These are phyloP conservation scores for Vaccinium myrtillus DNA, from an alignment of 148 eudicot species.

Conservation along the genomic window DNA sequence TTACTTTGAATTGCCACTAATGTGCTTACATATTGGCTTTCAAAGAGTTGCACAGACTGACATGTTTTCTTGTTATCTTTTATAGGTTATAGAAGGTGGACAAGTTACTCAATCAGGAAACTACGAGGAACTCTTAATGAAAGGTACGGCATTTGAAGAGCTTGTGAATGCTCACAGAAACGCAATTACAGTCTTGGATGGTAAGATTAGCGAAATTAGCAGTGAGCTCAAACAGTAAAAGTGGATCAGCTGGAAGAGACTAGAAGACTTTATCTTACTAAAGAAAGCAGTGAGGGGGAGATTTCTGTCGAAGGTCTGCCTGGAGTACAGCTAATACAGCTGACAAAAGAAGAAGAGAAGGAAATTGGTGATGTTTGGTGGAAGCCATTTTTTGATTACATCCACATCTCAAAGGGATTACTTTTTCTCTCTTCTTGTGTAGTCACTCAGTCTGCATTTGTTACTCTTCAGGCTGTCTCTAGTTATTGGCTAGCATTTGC, in stretches of 20 bases:
- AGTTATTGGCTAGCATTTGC: constrained; percentile 62
- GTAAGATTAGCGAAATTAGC: constrained; percentile 9
- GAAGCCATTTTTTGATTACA: constrained; percentile 47
- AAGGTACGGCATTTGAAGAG: constrained; percentile 55
- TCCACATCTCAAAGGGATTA: constrained; percentile 42
- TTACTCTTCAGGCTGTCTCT: constrained; percentile 42
- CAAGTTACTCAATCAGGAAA: constrained; percentile 55
- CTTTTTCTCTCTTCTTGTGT: constrained; percentile 16
- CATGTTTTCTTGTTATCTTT: neutral
- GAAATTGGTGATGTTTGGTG: constrained; percentile 49
- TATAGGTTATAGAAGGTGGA: constrained; percentile 58
- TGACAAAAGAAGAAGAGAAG: constrained; percentile 62
- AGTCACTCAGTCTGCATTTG: constrained; percentile 36
- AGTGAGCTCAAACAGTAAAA: neutral
- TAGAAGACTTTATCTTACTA: neutral
- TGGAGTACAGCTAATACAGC: constrained; percentile 25
- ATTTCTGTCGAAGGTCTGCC: constrained; percentile 20
- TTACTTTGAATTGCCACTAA: neutral
- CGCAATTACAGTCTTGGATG: constrained; percentile 29
- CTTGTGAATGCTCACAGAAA: constrained; percentile 64
- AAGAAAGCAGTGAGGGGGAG: constrained; percentile 36
- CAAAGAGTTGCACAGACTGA: neutral
- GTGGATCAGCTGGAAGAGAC: constrained; percentile 6
- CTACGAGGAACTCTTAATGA: constrained; percentile 42
- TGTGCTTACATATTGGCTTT: neutral